A percentile compares a stretch with the other conserved stretches of the same genome.
phyloP scores from a whole-genome alignment of 2,329 filamentous ascomycete genomes.

The Arthrobotrys conoides region DNA sequence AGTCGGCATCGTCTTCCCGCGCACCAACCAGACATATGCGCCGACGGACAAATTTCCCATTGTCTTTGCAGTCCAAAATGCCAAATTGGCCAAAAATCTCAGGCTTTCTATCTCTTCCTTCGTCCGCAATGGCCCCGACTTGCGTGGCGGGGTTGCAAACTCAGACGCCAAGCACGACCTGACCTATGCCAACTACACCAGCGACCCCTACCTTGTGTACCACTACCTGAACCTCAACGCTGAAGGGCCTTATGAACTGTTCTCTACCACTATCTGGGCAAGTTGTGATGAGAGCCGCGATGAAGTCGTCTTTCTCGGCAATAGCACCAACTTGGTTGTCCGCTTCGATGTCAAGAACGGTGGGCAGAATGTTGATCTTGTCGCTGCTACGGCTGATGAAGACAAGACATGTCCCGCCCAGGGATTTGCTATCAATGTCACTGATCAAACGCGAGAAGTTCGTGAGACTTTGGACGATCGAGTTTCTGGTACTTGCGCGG shows the following conservation, averaged over 20 bases:
- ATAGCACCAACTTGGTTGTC: slow-evolving; percentile 39
- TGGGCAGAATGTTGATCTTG: slow-evolving; percentile 52
- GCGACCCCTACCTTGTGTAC: slow-evolving; percentile 56
- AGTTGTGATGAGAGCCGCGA: slow-evolving; percentile 48
- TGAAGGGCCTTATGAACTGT: slow-evolving; percentile 42
- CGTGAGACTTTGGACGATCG: neutral
- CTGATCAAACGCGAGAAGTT: slow-evolving; percentile 10
- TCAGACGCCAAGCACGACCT: slow-evolving; percentile 31
- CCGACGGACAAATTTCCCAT: slow-evolving; percentile 64
- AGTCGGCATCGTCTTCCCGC: slow-evolving; percentile 65
- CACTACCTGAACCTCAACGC: slow-evolving; percentile 30
- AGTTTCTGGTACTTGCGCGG: slow-evolving; percentile 20
- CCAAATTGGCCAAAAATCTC: slow-evolving; percentile 5
- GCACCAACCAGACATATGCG: slow-evolving; percentile 65
- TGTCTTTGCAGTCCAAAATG: slow-evolving; percentile 65
- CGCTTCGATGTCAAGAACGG: slow-evolving; percentile 58
- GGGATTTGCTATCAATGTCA: slow-evolving; percentile 18
- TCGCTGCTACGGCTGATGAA: slow-evolving; percentile 48
- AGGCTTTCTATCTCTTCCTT: neutral
- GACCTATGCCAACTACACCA: slow-evolving; percentile 25
- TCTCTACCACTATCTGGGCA: slow-evolving; percentile 35
- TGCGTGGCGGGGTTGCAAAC: slow-evolving; percentile 1
- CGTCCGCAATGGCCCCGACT: slow-evolving; percentile 14
- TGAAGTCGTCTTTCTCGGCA: slow-evolving; percentile 33
- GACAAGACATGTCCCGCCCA: slow-evolving; percentile 8